Conservation (phyloP, 148 eudicot genomes). For the Silene conica region DNA sequence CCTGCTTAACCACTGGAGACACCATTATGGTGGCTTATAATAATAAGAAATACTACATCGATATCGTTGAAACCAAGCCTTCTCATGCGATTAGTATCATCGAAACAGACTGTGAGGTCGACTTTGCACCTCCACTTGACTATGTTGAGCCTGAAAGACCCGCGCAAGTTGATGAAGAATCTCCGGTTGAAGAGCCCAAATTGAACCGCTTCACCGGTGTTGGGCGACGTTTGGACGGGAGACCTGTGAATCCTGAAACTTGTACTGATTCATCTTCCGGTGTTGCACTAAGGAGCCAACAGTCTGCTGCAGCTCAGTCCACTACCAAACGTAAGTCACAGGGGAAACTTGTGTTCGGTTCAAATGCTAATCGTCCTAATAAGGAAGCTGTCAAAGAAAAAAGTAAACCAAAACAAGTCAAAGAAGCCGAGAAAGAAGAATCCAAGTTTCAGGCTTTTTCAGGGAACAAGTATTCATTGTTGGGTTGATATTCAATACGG, state of each 20-base stretch:
- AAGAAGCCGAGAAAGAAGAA: no score
- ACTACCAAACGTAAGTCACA: slow-evolving; percentile 59
- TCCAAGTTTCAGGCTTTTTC: no score
- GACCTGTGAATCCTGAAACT: slow-evolving; percentile 44
- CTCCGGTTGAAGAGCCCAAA: slow-evolving; percentile 67
- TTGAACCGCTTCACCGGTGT: slow-evolving; percentile 76
- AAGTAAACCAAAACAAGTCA: no score
- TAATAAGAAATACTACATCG: slow-evolving; percentile 85
- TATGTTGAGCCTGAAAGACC: slow-evolving; percentile 88
- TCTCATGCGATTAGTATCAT: slow-evolving; percentile 79
- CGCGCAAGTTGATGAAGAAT: slow-evolving; percentile 33
- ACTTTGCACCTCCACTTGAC: slow-evolving; percentile 98
- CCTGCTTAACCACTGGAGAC: slow-evolving; percentile 92
- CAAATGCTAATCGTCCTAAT: slow-evolving; percentile 42
- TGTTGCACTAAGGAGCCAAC: slow-evolving; percentile 30
- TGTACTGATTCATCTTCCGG: slow-evolving; percentile 44
- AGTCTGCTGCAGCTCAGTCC: slow-evolving; percentile 44
- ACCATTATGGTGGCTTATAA: slow-evolving; percentile 93
- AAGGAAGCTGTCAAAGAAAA: no score
- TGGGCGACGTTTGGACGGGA: slow-evolving; percentile 80
- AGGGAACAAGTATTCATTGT: no score
- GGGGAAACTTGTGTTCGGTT: slow-evolving; percentile 90
- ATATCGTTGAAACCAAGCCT: slow-evolving; percentile 81
- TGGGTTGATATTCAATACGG: no score
- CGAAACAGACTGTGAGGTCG: slow-evolving; percentile 97